Evolutionary conservation across 176 grass and related monocot genomes (phyloP).

Genomic region (Areca catechu): DNA sequence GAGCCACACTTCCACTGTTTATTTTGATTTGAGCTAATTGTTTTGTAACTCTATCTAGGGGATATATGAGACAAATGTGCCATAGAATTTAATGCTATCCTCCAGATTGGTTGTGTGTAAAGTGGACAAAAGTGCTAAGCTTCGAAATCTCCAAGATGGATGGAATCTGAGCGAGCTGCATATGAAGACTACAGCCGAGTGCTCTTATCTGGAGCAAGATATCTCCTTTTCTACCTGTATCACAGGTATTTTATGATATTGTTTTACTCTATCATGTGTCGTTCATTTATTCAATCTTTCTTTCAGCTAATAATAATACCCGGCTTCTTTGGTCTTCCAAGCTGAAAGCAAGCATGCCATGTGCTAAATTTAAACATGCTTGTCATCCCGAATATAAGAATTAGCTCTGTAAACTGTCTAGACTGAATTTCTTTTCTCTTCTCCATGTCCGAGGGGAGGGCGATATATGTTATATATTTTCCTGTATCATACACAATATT

Average conservation of each 20-base stretch:
- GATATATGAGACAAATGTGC: constrained; percentile 91
- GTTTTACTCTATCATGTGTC: background rate
- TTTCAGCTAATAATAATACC: too few species aligned
- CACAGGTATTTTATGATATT: constrained; percentile 58
- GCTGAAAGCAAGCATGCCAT: too few species aligned
- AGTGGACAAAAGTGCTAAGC: constrained; percentile 65
- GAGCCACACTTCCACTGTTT: too few species aligned
- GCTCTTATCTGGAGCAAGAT: constrained; percentile 78
- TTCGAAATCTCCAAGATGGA: constrained; percentile 62
- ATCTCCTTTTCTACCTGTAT: constrained; percentile 90
- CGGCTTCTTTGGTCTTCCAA: too few species aligned
- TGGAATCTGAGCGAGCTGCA: constrained; percentile 79
- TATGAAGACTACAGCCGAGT: constrained; percentile 97
- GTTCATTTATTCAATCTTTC: too few species aligned
- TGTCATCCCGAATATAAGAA: too few species aligned
- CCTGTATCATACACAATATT: constrained; percentile 50
- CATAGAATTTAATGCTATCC: constrained; percentile 52
- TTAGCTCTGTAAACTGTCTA: background rate
- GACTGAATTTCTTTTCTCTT: constrained; percentile 23
- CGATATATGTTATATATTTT: constrained; percentile 79
- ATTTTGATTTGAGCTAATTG: background rate
- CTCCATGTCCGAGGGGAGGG: constrained; percentile 71
- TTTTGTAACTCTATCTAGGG: constrained; percentile 36
- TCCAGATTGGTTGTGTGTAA: constrained; percentile 97
- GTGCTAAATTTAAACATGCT: too few species aligned